phyloP scores from a whole-genome alignment of 805 yeast genomes.

The Torulaspora indica region DNA sequence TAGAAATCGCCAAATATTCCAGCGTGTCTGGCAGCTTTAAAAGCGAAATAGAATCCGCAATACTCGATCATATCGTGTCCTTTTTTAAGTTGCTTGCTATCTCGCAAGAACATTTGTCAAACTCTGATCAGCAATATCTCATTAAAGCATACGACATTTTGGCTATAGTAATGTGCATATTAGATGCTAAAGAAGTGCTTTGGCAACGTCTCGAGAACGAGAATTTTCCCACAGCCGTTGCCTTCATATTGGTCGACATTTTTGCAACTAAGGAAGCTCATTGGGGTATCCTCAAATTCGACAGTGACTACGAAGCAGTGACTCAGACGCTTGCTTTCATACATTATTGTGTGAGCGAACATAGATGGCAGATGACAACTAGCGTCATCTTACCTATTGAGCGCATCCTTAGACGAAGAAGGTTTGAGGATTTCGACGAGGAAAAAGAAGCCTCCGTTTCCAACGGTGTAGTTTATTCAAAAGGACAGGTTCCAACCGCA shows the following conservation, averaged over 20 bases:
- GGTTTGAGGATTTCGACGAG: conserved; percentile 28
- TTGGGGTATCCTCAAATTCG: conserved; percentile 26
- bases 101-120: conserved; percentile 11
- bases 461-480: conserved; percentile 12
- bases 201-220: conserved; percentile 23
- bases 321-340: conserved; percentile 18
- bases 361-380: conserved; percentile 37
- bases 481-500: neutral
- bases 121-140: conserved; percentile 10
- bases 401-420: conserved; percentile 24
- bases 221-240: conserved; percentile 18
- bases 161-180: conserved; percentile 13
- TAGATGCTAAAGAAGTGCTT: conserved; percentile 11
- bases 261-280: conserved; percentile 19
- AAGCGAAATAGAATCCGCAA: conserved; percentile 18
- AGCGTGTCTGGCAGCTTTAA: conserved; percentile 13
- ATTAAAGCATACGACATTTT: conserved; percentile 22
- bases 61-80: conserved; percentile 26
- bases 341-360: conserved; percentile 18
- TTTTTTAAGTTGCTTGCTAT: conserved; percentile 28
- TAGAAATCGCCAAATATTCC: conserved; percentile 26
- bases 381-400: conserved; percentile 46
- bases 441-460: conserved; percentile 14
- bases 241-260: conserved; percentile 14
- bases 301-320: conserved; percentile 12